Conservation (phyloP, 257 asterid genomes). For the Pogostemon cablin region DNA sequence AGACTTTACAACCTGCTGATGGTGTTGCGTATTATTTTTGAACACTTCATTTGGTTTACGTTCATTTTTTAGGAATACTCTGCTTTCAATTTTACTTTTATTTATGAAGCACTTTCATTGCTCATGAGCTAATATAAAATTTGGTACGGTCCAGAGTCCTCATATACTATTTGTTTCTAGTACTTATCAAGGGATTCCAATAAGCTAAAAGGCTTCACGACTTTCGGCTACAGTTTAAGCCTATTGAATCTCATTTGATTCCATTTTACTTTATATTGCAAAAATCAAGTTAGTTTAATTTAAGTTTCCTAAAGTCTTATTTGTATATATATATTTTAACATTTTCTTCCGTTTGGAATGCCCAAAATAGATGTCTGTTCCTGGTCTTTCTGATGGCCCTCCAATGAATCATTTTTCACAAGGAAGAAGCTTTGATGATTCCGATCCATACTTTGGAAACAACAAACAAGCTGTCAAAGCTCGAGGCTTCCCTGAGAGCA, state of each 20-base stretch:
- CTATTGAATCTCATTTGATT: not conserved
- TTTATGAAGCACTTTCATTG: not conserved
- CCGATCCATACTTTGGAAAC: conserved; percentile 68
- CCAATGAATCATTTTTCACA: conserved; percentile 61
- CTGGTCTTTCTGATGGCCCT: conserved; percentile 66
- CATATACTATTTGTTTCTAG: too few relatives aligned
- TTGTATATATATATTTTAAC: not conserved
- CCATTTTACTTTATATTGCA: not conserved
- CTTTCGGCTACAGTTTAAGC: not conserved
- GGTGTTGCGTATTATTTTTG: not conserved
- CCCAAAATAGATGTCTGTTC: conserved; percentile 56
- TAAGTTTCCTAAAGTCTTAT: conserved; percentile 19
- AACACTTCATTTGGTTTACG: not conserved
- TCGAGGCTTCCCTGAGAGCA: conserved; percentile 70
- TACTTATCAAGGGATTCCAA: conserved; percentile 15
- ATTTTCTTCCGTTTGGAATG: too few relatives aligned
- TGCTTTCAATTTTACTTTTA: not conserved
- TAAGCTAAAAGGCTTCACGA: not conserved
- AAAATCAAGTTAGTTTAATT: conserved; percentile 15
- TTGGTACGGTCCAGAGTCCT: not conserved
- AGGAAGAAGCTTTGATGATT: conserved; percentile 78
- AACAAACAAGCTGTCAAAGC: conserved; percentile 63
- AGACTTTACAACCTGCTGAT: not conserved
- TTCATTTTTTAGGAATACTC: not conserved
- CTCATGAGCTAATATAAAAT: not conserved